Evolutionary conservation across 768 basidiomycete genomes (phyloP), one percentile per base, ranked within the genome.

Genomic region (Lentinus brumalis): DNA sequence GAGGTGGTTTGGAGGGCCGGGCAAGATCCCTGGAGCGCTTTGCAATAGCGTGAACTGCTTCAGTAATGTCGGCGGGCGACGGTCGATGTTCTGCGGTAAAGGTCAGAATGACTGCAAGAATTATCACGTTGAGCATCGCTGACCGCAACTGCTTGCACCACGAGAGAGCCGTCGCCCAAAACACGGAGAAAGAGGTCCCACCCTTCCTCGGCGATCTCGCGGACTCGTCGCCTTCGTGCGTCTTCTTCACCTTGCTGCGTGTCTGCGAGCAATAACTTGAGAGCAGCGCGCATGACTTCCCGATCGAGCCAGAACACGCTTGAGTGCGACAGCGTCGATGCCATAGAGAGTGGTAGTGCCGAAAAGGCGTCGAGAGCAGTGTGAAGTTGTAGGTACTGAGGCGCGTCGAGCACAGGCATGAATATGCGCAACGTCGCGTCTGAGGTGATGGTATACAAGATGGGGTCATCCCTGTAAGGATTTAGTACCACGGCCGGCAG

Each of bases 381-480:
- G 69, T 94, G 93, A 5, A 97, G 82, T 72, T 96, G 95, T 42
- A 97, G 80, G 70, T 86, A 83, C 63, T 87, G 85, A 12, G 94
- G 93, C 15, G 87, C 85, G 71, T 97, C 95, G 47, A 97, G 76
- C 12, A 97, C 92, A 5, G 95, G 92, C 38, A 91, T 77, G 73
- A 92, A 96, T 68, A 97, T 86, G 26, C 95, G 86, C 39, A 96
- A 72, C 5, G 88, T 89, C 0, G 91, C 84, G 67, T 95, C 91
- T 29, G 86, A 83, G 14, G 95, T 93, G 61, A 92, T 82, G 39
- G 93, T 94, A 71, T 91, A 95, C 3, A 96, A 78, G 56, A 89
- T 85, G 2, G 88, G 77, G 70, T 92, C 90, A 67, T 89, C 86
- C 44, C 91, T 92, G 10, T 14, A 10, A 40, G 44, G 14, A 12